These are phyloP conservation scores for Pseudocercospora cruenta DNA, from an alignment of 2,329 filamentous ascomycete species.

Conservation along the genomic window DNA sequence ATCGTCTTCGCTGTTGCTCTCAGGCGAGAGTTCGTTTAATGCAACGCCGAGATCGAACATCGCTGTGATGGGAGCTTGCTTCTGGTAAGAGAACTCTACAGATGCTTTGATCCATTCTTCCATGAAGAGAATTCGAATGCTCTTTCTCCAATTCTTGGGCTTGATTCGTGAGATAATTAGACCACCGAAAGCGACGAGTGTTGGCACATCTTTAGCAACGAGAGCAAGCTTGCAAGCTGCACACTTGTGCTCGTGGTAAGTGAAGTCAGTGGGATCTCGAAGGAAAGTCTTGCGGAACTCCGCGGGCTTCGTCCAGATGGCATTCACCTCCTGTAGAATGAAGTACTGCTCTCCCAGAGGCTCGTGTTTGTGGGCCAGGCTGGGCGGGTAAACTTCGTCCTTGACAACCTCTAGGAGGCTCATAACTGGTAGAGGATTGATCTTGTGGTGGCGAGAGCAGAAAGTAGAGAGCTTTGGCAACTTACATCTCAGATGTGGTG, in stretches of 20 bases:
- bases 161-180: constrained; percentile 30
- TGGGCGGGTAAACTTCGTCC: constrained; percentile 19
- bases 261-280: constrained; percentile 11
- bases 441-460: constrained; percentile 29
- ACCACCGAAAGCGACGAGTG: constrained; percentile 27
- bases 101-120: constrained; percentile 23
- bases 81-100: constrained; percentile 7
- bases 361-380: neutral
- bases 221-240: constrained; percentile 28
- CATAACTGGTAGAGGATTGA: constrained; percentile 27
- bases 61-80: neutral
- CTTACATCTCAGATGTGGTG: constrained; percentile 27
- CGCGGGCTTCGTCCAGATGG: constrained; percentile 21
- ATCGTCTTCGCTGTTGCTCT: neutral
- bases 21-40: neutral
- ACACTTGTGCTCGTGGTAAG: constrained; percentile 24
- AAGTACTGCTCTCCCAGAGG: constrained; percentile 15
- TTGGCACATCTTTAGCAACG: constrained; percentile 19
- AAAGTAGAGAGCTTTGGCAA: constrained; percentile 21
- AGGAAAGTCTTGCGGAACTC: constrained; percentile 15
- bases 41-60: constrained; percentile 22
- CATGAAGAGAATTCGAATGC: constrained; percentile 32
- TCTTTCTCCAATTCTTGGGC: constrained; percentile 30
- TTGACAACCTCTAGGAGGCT: constrained; percentile 26
- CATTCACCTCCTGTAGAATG: constrained; percentile 21